Percentiles rank a stretch among this genome's conserved stretches.
phyloP scores from a whole-genome alignment of 2,329 filamentous ascomycete species.

The Beauveria medogensis region DNA sequence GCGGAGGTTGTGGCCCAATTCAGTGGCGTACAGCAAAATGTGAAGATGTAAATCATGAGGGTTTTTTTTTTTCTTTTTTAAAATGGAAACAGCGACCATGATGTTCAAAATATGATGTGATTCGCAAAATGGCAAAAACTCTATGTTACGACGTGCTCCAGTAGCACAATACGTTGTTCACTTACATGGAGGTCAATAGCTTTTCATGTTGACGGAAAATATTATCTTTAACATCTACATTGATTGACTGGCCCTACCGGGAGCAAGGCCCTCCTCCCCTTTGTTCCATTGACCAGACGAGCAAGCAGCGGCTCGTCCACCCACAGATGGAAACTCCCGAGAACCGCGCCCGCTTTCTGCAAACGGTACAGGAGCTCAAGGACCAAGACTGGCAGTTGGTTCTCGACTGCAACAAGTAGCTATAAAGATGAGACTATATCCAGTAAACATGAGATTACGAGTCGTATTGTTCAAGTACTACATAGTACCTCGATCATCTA shows the following conservation, averaged over 20 bases:
- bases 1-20: neutral
- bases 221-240: constrained; percentile 5
- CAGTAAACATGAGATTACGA: too few species aligned
- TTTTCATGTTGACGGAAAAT: neutral
- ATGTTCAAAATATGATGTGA: neutral
- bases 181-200: neutral
- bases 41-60: neutral
- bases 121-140: neutral
- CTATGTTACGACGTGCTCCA: constrained; percentile 6
- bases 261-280: constrained; percentile 12
- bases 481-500: too few species aligned
- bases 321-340: neutral
- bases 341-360: constrained; percentile 1
- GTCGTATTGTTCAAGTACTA: too few species aligned
- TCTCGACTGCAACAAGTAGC: neutral
- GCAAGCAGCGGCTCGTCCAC: constrained; percentile 6
- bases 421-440: too few species aligned
- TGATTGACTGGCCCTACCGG: constrained; percentile 16
- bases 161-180: neutral
- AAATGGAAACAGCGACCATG: too few species aligned
- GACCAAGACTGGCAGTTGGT: constrained; percentile 17
- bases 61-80: too few species aligned
- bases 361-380: constrained; percentile 7
- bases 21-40: neutral
- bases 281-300: constrained; percentile 6